Base-by-base conservation (phyloP, 176 grass and related monocot species). In the Phragmites australis region DNA sequence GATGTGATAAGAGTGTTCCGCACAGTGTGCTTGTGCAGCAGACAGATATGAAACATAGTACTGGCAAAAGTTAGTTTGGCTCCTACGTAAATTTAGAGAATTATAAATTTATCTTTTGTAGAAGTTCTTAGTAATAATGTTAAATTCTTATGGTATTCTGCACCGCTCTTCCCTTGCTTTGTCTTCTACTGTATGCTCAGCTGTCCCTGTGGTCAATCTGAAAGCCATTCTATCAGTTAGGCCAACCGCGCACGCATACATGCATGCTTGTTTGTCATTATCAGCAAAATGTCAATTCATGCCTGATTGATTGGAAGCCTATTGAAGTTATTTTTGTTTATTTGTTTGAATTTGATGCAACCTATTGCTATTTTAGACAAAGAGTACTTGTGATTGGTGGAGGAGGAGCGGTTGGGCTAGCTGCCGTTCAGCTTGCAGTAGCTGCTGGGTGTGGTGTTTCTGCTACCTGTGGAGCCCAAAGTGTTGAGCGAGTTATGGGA, bases 391-490 rank as follows among this genome's bases (percentile, higher is more conserved):
- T 98, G 75, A 87, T 98, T 81, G 96, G 96, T 61, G 96, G 96
- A 79, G 96, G 96, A 83, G 95, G 92, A 82, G 92, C 92, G 2
- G 96, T 98, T 93, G 92, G 96, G 40, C 85, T 91, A 72, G 84
- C 84, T 65, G 92, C 96, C 67, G 85, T 91, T 79, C 95, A 98
- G 83, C 77, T 94, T 86, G 84, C 88, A 0, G 92, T 94, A 47
- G 88, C 92, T 86, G 90, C 77, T 53, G 90, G 86, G 26, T 94
- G 96, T 81, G 83, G 74, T 59, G 96, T 98, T 47, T 87, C 81
- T 70, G 76, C 96, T 34, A 93, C 96, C 65, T 98, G 96, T 83
- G 96, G 96, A 80, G 47, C 82, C 17, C 81, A 93, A 80, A 98
- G 96, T 78, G 70, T 98, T 46, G 88, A 93, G 14, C 81, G 82